phyloP scores from a whole-genome alignment of 345 rosid genomes.

The Pugionium dolabratum region DNA sequence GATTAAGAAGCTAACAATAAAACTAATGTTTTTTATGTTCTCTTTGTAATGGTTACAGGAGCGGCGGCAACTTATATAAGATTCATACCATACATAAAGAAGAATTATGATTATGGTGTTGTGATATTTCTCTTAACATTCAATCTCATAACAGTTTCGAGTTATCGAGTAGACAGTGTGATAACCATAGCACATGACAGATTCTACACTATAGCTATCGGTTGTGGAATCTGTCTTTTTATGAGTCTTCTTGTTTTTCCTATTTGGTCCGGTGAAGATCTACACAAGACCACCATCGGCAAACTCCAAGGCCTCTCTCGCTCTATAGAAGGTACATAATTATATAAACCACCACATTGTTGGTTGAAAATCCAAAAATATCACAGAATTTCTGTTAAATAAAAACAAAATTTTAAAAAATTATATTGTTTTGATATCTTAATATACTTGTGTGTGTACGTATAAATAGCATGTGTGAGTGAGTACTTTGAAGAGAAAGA shows the following conservation, averaged over 20 bases:
- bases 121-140: conserved; percentile 81
- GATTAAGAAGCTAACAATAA: no score
- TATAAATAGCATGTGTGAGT: conserved; percentile 53
- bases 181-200: conserved; percentile 64
- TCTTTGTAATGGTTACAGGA: conserved; percentile 45
- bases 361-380: no score
- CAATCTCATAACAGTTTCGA: conserved; percentile 72
- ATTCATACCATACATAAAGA: conserved; percentile 73
- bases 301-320: conserved; percentile 71
- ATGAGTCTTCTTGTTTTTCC: conserved; percentile 69
- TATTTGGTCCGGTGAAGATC: conserved; percentile 80
- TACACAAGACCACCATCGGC: conserved; percentile 57
- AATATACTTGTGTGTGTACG: no score
- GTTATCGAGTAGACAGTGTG: conserved; percentile 61
- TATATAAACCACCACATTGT: no score
- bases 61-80: conserved; percentile 64
- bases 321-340: conserved; percentile 59
- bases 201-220: conserved; percentile 63
- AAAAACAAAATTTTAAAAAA: no score
- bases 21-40: not conserved
- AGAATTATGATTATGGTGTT: conserved; percentile 80
- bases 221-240: conserved; percentile 69
- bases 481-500: conserved; percentile 56
- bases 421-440: no score
- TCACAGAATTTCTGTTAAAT: no score